A percentile compares a stretch with the other conserved stretches of the same genome.
These are phyloP conservation scores for Diaporthe sp. DNA, from an alignment of 2,329 filamentous ascomycete genomes.

Conservation along the genomic window DNA sequence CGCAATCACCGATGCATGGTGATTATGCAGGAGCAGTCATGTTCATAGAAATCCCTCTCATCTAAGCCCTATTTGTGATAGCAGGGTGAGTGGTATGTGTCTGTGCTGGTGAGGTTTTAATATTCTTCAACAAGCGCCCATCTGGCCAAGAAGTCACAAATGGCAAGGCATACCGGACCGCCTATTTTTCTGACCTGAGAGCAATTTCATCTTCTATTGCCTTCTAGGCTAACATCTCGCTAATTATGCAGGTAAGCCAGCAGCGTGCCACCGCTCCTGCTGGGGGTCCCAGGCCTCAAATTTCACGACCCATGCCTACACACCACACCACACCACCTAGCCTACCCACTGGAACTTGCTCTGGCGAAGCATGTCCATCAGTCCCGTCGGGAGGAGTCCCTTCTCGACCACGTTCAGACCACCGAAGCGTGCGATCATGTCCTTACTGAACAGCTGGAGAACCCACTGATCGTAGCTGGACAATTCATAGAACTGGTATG, in stretches of 20 bases:
- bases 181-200: not conserved
- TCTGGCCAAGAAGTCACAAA: not conserved
- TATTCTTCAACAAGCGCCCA: not conserved
- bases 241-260: not conserved
- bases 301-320: not conserved
- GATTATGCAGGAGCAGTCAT: not conserved
- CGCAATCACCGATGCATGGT: not conserved
- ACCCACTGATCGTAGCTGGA: conserved; percentile 53
- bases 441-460: conserved; percentile 51
- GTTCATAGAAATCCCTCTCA: too few relatives aligned
- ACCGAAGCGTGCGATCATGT: conserved; percentile 55
- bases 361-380: conserved; percentile 53
- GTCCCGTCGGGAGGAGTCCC: conserved; percentile 54
- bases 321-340: conserved; percentile 41
- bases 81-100: not conserved
- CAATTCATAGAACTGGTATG: conserved; percentile 34
- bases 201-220: not conserved
- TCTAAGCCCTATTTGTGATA: not conserved
- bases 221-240: not conserved
- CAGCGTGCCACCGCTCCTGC: not conserved
- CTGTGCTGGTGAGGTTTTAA: not conserved
- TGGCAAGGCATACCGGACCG: not conserved
- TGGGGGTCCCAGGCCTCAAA: not conserved
- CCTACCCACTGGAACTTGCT: conserved; percentile 54
- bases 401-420: conserved; percentile 54